Base-by-base conservation (phyloP, 1,139 yeast genomes). In the Protomyces arabidopsidicola region DNA sequence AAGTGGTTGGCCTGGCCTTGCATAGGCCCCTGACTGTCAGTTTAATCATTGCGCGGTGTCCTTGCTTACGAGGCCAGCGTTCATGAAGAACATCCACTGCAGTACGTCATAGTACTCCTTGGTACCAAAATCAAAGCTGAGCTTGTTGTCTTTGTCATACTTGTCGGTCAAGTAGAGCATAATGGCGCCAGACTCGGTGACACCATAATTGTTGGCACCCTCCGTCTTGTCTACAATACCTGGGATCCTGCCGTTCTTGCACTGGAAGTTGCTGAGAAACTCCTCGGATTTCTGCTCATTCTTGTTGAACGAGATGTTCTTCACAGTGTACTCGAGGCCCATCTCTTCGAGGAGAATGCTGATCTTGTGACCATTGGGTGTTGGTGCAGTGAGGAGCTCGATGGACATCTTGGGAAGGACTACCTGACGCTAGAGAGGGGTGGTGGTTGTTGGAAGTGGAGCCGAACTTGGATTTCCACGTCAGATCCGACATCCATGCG, bases 171-270 rank as follows among this genome's bases (percentile, higher is more conserved):
- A 72, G 68, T 83, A 84, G 66, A 77, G 76, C 73, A 84, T 71
- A 65, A 84, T 84, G 14, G 87, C 86, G 20, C 81, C 87, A 38
- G 85, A 77, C 73, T 85, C 88, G 79, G 84, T 78, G 66, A 83
- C 84, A 9, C 66, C 81, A 70, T 69, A 79, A 78, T 68, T 78
- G 80, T 73, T 79, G 83, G 72, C 82, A 83, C 56, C 78, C 75
- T 36, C 72, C 27, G 68, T 65, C 50, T 74, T 79, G 69, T 83
- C 85, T 2, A 78, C 77, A 18, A 85, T 71, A 0, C 83, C 79
- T 16, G 89, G 88, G 62, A 84, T 82, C 67, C 85, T 75, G 16
- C 88, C 88, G 69, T 84, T 84, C 20, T 42, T 42, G 24, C 48
- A 42, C 24, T 42, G 14, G 22, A 42, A 42, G 1, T 20, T 18